Conservation (phyloP, 345 rosid genomes). For the Anacardium occidentale region DNA sequence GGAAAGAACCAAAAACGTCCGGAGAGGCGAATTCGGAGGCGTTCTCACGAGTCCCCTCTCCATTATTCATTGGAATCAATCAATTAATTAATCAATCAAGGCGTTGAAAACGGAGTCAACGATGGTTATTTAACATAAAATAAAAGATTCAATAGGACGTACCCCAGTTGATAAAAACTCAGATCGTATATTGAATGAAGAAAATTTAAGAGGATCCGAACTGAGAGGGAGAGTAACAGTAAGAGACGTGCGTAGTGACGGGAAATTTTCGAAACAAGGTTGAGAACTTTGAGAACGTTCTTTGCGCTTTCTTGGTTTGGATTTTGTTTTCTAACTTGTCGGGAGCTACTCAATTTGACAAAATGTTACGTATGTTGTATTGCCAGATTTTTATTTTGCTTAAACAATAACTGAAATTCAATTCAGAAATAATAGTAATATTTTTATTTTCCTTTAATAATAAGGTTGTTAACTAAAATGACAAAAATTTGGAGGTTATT, state of each 20-base stretch:
- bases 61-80: conserved; percentile 47
- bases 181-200: neutral
- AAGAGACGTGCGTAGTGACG: neutral
- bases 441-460: no score
- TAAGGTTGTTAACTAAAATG: no score
- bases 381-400: no score
- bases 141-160: neutral
- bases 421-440: no score
- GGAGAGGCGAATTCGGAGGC: conserved; percentile 38
- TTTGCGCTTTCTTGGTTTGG: neutral
- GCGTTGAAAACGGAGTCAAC: neutral
- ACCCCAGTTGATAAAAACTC: conserved; percentile 11
- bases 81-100: conserved; percentile 8
- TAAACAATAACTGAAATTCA: no score
- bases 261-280: neutral
- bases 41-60: conserved; percentile 37
- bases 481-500: no score
- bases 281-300: neutral
- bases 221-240: neutral
- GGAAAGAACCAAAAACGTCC: conserved; percentile 37
- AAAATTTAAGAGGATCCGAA: conserved; percentile 2
- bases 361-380: neutral
- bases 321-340: neutral
- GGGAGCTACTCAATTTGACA: neutral
- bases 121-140: neutral